Evolutionary conservation across 1,284 basidiomycete genomes (phyloP), one percentile per base, ranked within the genome.

Genomic region (Leucoagaricus sp.): DNA sequence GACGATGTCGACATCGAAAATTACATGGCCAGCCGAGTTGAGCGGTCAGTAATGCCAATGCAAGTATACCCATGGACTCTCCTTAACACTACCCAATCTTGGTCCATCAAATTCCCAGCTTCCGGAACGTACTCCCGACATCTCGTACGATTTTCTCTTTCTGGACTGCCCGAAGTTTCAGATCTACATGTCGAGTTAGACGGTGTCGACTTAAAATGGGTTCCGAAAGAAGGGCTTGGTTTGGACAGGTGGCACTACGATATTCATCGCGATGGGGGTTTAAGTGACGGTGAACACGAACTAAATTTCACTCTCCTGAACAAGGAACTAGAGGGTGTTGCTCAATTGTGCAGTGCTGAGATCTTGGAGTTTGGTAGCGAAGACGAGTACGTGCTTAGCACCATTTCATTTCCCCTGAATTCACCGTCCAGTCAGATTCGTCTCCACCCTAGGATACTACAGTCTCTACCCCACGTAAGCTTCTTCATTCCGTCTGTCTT

Each of bases 281-380:
- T 90, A 46, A 58, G 49, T 23, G 71, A 64, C 2, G 89, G 87
- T 3, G 66, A 69, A 36, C 87, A 87, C 65, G 72, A 78, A 44
- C 60, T 93, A 23, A 72, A 67, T 45, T 92, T 93, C 55, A 72
- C 67, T 25, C 72, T 93, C 53, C 73, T 79, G 23, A 80, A 84
- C 52, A 62, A 64, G n/a, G 76, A 75, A 4, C 68, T 76, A 44
- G 75, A 81, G 57, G 85, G 83, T 6, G 72, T 71, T 9, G 89
- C 88, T 6, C 88, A 92, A 70, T 70, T 94, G 19, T 91, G 91
- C 61, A 92, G 85, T 60, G 75, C 85, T 1, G 91, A 94, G 67
- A 72, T 92, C 4, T 70, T 93, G 7, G 91, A 94, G 68, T 93
- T 87, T 64, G 92, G 90, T 1, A 72, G 77, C 44, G 77, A 78